These are phyloP conservation scores for Thinopyrum elongatum DNA, from an alignment of 176 grass and related monocot genomes.

Conservation along the genomic window DNA sequence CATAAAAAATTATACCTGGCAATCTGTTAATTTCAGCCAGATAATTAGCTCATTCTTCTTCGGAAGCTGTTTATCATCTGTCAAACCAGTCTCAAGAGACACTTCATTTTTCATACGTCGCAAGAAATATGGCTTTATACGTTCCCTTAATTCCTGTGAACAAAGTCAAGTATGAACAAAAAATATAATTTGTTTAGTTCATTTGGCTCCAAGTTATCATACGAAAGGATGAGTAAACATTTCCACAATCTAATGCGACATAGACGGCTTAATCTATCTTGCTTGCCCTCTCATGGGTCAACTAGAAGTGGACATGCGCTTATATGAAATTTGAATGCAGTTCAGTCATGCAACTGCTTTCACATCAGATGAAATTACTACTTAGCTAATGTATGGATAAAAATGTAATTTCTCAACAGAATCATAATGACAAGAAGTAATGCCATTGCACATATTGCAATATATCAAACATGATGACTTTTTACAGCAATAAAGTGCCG, in stretches of 20 bases:
- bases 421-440: not conserved
- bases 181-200: constrained; percentile 23
- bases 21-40: constrained; percentile 82
- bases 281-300: not conserved
- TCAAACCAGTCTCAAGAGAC: constrained; percentile 34
- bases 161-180: constrained; percentile 17
- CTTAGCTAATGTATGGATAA: not conserved
- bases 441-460: not conserved
- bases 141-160: constrained; percentile 72
- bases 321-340: not conserved
- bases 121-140: constrained; percentile 82
- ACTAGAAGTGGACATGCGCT: not conserved
- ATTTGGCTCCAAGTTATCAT: not conserved
- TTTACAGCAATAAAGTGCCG: constrained; percentile 1
- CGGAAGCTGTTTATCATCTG: constrained; percentile 34
- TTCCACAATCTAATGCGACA: not conserved
- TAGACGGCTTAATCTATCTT: constrained; percentile 1
- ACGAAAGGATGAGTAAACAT: not conserved
- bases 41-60: constrained; percentile 87
- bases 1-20: constrained; percentile 53
- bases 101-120: constrained; percentile 77
- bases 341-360: constrained; percentile 5
- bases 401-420: not conserved
- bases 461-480: not conserved
- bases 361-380: not conserved